Percentiles rank a stretch among this genome's conserved stretches.
Evolutionary conservation across 371 early-diverging fungal species (phyloP).

Genomic region (Mucor indicus): DNA sequence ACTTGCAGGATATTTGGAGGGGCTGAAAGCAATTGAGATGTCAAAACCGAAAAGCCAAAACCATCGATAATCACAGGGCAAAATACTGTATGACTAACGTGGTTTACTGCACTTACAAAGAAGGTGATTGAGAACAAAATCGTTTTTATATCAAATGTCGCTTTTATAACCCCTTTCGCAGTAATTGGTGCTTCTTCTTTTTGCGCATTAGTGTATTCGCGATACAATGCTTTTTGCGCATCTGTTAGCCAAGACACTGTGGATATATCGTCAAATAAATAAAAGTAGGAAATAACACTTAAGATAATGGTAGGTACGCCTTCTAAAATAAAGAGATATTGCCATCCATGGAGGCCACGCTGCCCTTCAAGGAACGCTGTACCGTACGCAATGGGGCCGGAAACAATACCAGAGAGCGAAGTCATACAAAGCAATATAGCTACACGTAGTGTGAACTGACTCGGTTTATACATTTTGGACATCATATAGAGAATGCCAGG

Average conservation of each 20-base stretch:
- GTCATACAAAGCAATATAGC: constrained; percentile 23
- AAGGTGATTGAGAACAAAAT: constrained; percentile 14
- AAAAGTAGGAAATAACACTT: constrained; percentile 31
- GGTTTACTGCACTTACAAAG: constrained; percentile 15
- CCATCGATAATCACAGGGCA: constrained; percentile 28
- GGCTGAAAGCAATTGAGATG: constrained; percentile 37
- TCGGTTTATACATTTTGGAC: constrained; percentile 24
- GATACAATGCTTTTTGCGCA: constrained; percentile 27
- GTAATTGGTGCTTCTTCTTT: constrained; percentile 1
- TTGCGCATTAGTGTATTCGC: neutral
- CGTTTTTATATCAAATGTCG: constrained; percentile 22
- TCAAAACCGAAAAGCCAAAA: constrained; percentile 35
- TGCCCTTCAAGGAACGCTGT: constrained; percentile 32
- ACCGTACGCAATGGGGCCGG: constrained; percentile 35
- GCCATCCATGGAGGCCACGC: constrained; percentile 39
- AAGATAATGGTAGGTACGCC: constrained; percentile 34
- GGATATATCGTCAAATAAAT: constrained; percentile 25
- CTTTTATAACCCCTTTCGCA: constrained; percentile 5
- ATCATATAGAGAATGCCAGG: constrained; percentile 31
- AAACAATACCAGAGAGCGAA: constrained; percentile 23
- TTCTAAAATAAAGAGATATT: constrained; percentile 42
- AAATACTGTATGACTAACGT: constrained; percentile 22
- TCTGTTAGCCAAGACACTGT: constrained; percentile 24
- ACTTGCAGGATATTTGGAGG: constrained; percentile 29
- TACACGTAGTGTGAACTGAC: constrained; percentile 24